These are phyloP conservation scores for Amaranthus tricolor DNA, from an alignment of 179 eudicot genomes.

Conservation along the genomic window DNA sequence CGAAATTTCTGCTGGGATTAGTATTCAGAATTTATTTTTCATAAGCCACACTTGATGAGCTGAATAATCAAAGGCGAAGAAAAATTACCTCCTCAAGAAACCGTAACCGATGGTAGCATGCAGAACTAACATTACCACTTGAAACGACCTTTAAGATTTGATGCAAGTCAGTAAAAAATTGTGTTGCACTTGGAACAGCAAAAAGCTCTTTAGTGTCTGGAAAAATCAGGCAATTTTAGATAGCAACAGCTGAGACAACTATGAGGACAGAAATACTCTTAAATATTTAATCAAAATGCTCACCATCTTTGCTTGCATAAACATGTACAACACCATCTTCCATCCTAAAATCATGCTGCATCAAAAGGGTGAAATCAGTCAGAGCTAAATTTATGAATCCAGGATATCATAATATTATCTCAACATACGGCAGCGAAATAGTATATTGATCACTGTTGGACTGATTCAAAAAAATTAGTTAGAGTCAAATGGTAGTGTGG, in stretches of 20 bases:
- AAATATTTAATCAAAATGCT: conserved; percentile 13
- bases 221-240: conserved; percentile 14
- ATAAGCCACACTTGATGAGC: conserved; percentile 22
- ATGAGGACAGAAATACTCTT: background rate
- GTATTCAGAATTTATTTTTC: conserved; percentile 37
- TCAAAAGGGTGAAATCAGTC: conserved; percentile 16
- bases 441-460: background rate
- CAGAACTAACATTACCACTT: conserved; percentile 62
- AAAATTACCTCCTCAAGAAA: conserved; percentile 70
- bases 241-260: conserved; percentile 2
- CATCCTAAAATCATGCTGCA: conserved; percentile 72
- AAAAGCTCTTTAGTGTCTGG: conserved; percentile 59
- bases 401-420: conserved; percentile 2
- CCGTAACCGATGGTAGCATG: conserved; percentile 66
- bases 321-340: conserved; percentile 79
- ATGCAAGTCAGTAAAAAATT: conserved; percentile 76
- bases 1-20: conserved; percentile 71
- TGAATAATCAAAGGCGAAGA: background rate
- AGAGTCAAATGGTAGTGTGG: no score
- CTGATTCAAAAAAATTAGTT: no score
- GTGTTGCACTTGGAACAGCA: conserved; percentile 69
- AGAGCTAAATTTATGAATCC: conserved; percentile 11
- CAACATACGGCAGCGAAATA: background rate
- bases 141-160: conserved; percentile 58
- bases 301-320: conserved; percentile 72